These are phyloP conservation scores for Sarocladium strictum DNA, from an alignment of 2,329 filamentous ascomycete genomes.

Conservation along the genomic window DNA sequence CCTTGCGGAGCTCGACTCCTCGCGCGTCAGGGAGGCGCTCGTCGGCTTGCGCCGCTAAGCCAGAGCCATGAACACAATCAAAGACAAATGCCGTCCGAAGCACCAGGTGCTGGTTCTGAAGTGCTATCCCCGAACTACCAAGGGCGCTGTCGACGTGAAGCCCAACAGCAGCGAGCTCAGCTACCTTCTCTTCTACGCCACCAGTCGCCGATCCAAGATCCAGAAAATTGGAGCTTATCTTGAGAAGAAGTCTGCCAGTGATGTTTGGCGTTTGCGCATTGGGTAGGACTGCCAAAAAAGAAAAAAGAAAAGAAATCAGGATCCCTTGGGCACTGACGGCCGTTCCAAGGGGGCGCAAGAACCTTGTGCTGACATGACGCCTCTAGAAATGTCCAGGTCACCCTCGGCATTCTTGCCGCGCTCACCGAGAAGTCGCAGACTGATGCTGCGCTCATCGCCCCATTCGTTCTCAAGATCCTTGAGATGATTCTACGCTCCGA, in stretches of 20 bases:
- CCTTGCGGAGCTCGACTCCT: not conserved
- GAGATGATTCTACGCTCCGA: slow-evolving; percentile 75
- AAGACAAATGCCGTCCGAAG: slow-evolving; percentile 76
- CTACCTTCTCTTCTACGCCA: slow-evolving; percentile 95
- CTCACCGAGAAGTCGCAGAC: slow-evolving; percentile 90
- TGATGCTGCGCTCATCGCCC: slow-evolving; percentile 83
- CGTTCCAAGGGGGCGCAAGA: not conserved
- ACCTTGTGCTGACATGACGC: slow-evolving; percentile 7
- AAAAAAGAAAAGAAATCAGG: too few relatives aligned
- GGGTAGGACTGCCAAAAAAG: slow-evolving; percentile 63
- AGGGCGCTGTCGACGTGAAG: slow-evolving; percentile 86
- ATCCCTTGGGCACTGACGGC: not conserved
- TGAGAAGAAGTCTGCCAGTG: slow-evolving; percentile 86
- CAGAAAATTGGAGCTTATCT: slow-evolving; percentile 93
- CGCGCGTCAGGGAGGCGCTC: slow-evolving; percentile 2
- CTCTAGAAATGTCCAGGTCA: slow-evolving; percentile 82
- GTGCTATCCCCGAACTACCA: slow-evolving; percentile 90
- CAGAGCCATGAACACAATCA: slow-evolving; percentile 53
- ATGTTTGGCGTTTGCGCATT: slow-evolving; percentile 83
- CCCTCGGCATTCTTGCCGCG: slow-evolving; percentile 83
- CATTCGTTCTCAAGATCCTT: slow-evolving; percentile 78
- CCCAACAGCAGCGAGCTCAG: slow-evolving; percentile 95
- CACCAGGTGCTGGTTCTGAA: slow-evolving; percentile 95
- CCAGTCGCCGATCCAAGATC: slow-evolving; percentile 88
- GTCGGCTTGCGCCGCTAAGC: not conserved